These are phyloP conservation scores for Citrus australasica DNA, from an alignment of 345 rosid species.

Conservation along the genomic window DNA sequence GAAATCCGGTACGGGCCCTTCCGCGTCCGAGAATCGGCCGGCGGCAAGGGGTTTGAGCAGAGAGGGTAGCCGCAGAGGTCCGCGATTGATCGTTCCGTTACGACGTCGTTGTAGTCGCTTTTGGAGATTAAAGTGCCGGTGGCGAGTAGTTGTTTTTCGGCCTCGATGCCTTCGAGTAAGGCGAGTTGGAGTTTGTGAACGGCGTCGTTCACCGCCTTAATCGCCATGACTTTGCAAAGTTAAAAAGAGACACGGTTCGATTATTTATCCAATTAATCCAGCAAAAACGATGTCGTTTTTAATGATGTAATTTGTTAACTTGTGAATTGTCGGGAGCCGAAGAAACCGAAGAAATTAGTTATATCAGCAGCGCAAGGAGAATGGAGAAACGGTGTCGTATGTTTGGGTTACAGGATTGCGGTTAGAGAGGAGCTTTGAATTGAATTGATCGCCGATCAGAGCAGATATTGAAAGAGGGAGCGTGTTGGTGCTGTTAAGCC, in stretches of 20 bases:
- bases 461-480: too few relatives aligned
- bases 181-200: slow-evolving; percentile 57
- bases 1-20: slow-evolving; percentile 69
- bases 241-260: too few relatives aligned
- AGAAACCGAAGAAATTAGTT: too few relatives aligned
- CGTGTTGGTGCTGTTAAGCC: too few relatives aligned
- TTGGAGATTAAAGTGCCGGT: slow-evolving; percentile 59
- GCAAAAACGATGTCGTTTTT: too few relatives aligned
- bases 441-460: too few relatives aligned
- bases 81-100: slow-evolving; percentile 58
- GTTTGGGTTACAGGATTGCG: too few relatives aligned
- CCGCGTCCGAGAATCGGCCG: slow-evolving; percentile 37
- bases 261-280: too few relatives aligned
- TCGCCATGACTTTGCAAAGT: slow-evolving; percentile 22
- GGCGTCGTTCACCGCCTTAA: slow-evolving; percentile 43
- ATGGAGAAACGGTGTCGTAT: not conserved
- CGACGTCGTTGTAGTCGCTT: slow-evolving; percentile 69
- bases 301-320: too few relatives aligned
- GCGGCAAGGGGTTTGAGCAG: slow-evolving; percentile 45
- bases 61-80: slow-evolving; percentile 75
- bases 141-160: slow-evolving; percentile 56
- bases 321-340: too few relatives aligned
- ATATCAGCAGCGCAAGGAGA: not conserved
- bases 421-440: too few relatives aligned
- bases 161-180: slow-evolving; percentile 57